Evolutionary conservation across 441 rosid species (phyloP).

Genomic region (Jatropha multifida): DNA sequence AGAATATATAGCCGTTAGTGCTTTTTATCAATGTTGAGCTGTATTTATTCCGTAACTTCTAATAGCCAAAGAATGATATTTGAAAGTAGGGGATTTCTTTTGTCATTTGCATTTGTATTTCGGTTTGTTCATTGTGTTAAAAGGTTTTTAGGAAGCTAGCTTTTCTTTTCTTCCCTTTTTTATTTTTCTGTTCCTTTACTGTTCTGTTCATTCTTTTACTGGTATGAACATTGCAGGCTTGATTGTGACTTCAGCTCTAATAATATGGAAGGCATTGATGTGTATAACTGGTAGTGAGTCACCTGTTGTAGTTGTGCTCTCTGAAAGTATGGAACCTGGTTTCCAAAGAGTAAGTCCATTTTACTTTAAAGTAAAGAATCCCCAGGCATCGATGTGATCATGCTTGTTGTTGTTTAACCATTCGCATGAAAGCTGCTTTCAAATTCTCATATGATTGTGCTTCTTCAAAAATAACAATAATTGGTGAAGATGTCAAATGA

Average conservation of each 20-base stretch:
- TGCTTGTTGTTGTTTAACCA: not conserved
- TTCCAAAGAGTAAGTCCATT: slow-evolving; percentile 57
- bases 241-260: slow-evolving; percentile 70
- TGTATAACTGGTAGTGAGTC: slow-evolving; percentile 78
- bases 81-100: not conserved
- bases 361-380: not conserved
- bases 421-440: not conserved
- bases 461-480: no score
- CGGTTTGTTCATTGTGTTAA: no score
- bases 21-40: not conserved
- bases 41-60: not conserved
- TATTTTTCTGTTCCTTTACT: not conserved
- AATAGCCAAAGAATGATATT: not conserved
- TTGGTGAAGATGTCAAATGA: no score
- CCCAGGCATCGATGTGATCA: not conserved
- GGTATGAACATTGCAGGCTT: slow-evolving; percentile 39
- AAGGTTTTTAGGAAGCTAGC: no score
- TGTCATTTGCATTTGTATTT: no score
- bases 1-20: not conserved
- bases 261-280: slow-evolving; percentile 81
- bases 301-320: slow-evolving; percentile 81
- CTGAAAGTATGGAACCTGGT: slow-evolving; percentile 95
- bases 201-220: not conserved
- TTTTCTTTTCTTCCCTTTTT: no score
- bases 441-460: not conserved